Base-by-base conservation (phyloP, 1,284 basidiomycete genomes). In the Hymenochaete sp. region DNA sequence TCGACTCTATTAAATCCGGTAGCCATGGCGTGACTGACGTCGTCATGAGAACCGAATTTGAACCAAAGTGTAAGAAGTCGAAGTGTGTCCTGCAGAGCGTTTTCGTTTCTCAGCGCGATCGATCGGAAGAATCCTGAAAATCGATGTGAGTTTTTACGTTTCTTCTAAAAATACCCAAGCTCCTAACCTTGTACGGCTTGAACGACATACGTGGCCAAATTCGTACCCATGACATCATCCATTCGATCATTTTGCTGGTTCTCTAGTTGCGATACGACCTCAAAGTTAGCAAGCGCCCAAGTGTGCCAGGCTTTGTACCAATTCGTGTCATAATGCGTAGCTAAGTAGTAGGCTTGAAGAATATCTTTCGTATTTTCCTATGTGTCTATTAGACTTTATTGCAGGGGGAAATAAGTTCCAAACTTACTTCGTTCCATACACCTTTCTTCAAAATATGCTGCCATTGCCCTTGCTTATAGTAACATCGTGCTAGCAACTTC, bases 261-360 rank as follows among this genome's bases (percentile, higher is more conserved):
- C 60, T 95, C 90, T 52, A 92, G 67, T 56, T 83, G 77, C n/a
- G 76, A 74, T 48, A 98, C 85, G 51, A 98, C 90, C 53, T 98
- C 92, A 54, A 96, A 96, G 62, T 98, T 98, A 9, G 93, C 87
- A 48, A 98, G 68, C 4, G 96, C 95, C 93, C 93, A 98, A 0
- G 92, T 93, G 62, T 98, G 95, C 95, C 95, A 98, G 13, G 95
- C 96, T 64, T 98, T 97, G 67, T 98, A 98, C 95, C 95, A 98
- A 28, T 75, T 74, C 4, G 85, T 78, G 62, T 98, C 96, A 52
- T 92, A 90, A 59, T 91, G 85, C 2, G 95, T 98, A 0, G 96
- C 90, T 28, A 86, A 71, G 44, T 79, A 73, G 65, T 96, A 98
- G 22, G 90, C 84, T 52, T 83, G 75, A 8, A 97, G 66, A 47